A percentile compares a stretch with the other conserved stretches of the same genome.
phyloP scores from a whole-genome alignment of 192 early-diverging fungal species.

The Backusella parvicylindrica region DNA sequence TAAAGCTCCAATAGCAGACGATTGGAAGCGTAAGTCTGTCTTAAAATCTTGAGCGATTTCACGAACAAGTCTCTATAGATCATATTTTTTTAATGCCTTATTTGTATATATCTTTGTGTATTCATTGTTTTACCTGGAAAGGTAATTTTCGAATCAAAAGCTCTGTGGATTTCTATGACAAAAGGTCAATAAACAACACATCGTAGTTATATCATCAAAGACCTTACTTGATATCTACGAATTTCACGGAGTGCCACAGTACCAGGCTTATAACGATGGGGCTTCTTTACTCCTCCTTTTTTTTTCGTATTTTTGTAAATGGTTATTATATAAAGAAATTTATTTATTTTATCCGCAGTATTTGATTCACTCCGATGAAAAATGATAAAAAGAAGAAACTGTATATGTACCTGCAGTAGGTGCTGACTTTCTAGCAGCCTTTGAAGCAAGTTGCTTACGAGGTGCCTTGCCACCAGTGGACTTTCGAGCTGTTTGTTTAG shows the following conservation, averaged over 20 bases:
- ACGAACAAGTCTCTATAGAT: conserved; percentile 77
- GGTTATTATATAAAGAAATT: background rate
- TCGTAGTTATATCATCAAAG: background rate
- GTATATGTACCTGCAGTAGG: conserved; percentile 58
- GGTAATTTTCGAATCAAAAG: conserved; percentile 90
- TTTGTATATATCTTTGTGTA: background rate
- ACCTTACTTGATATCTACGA: conserved; percentile 74
- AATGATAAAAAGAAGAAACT: background rate
- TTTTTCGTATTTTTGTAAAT: too few species aligned
- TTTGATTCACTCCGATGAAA: background rate
- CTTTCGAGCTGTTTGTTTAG: conserved; percentile 96
- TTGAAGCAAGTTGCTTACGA: conserved; percentile 94
- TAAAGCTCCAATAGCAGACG: conserved; percentile 96
- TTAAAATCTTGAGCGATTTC: conserved; percentile 99
- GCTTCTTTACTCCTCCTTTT: conserved; percentile 86
- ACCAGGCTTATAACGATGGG: conserved; percentile 83
- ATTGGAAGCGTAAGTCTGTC: conserved; percentile 99
- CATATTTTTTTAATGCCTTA: background rate
- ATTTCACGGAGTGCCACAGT: conserved; percentile 92
- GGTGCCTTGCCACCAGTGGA: conserved; percentile 98
- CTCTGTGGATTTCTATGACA: conserved; percentile 81
- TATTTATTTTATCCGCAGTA: background rate
- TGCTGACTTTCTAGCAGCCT: conserved; percentile 95
- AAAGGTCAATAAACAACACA: background rate
- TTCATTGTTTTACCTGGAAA: conserved; percentile 60